These are phyloP conservation scores for Ophiostoma perfectum DNA, from an alignment of 2,329 filamentous ascomycete genomes.

Conservation along the genomic window DNA sequence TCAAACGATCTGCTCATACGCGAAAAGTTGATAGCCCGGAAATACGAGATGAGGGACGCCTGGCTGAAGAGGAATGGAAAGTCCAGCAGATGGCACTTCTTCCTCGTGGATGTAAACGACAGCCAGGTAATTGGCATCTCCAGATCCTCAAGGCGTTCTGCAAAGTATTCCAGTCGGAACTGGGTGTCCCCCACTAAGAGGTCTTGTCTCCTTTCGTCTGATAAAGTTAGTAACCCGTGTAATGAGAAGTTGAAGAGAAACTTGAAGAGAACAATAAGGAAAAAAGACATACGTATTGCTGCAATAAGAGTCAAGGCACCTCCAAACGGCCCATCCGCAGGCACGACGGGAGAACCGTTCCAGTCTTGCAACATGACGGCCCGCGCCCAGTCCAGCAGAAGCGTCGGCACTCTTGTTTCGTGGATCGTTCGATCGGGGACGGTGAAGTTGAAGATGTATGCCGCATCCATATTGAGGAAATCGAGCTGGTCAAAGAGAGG, in stretches of 20 bases:
- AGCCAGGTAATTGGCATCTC: constrained; percentile 70
- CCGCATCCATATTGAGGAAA: constrained; percentile 42
- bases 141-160: constrained; percentile 68
- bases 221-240: constrained; percentile 11
- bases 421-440: constrained; percentile 49
- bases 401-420: constrained; percentile 51
- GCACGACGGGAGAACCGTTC: constrained; percentile 68
- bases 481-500: constrained; percentile 51
- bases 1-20: constrained; percentile 78
- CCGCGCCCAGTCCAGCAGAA: constrained; percentile 65
- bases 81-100: constrained; percentile 68
- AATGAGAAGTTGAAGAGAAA: background rate
- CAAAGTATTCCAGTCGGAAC: constrained; percentile 70
- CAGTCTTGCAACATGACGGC: constrained; percentile 73
- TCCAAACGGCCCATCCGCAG: constrained; percentile 65
- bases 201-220: constrained; percentile 57
- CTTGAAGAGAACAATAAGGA: background rate
- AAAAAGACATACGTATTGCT: constrained; percentile 58
- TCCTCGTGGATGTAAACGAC: constrained; percentile 54
- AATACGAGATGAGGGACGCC: constrained; percentile 70
- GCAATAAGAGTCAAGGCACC: constrained; percentile 70
- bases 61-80: constrained; percentile 75
- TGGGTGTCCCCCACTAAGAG: constrained; percentile 62
- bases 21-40: constrained; percentile 81
- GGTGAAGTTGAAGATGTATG: constrained; percentile 45